These are phyloP conservation scores for Lentinula detonsa DNA, from an alignment of 768 basidiomycete species.

Conservation along the genomic window DNA sequence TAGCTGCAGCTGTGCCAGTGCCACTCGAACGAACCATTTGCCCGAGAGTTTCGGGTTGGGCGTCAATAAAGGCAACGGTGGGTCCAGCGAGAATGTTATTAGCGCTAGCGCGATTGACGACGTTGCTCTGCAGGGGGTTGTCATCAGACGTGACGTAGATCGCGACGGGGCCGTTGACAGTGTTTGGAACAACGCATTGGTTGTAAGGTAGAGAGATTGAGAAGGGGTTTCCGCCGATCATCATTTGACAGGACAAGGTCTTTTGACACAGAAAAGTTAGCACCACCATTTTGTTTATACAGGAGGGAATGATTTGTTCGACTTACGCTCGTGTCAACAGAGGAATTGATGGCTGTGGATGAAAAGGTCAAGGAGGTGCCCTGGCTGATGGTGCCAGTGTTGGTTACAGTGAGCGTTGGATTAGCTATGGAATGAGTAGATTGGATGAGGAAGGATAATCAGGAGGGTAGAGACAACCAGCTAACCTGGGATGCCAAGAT, in stretches of 20 bases:
- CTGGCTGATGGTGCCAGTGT: conserved; percentile 45
- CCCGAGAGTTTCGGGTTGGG: conserved; percentile 43
- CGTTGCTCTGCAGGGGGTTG: conserved; percentile 60
- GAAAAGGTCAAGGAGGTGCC: conserved; percentile 63
- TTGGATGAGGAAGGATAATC: not conserved
- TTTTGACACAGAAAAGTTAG: conserved; percentile 14
- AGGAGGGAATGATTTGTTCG: not conserved
- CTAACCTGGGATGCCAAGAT: conserved; percentile 51
- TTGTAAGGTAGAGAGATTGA: conserved; percentile 54
- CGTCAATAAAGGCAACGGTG: conserved; percentile 60
- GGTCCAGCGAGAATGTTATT: conserved; percentile 65
- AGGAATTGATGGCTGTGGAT: conserved; percentile 49
- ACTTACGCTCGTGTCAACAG: conserved; percentile 35
- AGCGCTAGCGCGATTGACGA: conserved; percentile 45
- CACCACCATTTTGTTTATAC: not conserved
- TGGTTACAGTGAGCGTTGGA: conserved; percentile 55
- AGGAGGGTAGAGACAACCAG: not conserved
- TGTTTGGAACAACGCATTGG: conserved; percentile 57
- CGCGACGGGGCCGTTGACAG: conserved; percentile 70
- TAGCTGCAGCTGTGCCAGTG: conserved; percentile 14
- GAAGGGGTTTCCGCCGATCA: conserved; percentile 52
- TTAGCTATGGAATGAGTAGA: conserved; percentile 38
- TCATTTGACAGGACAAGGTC: conserved; percentile 70
- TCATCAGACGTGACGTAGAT: conserved; percentile 61
- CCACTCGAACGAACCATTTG: conserved; percentile 31